Conservation (phyloP, 176 grass and related monocot genomes). For the Oryza australiensis region DNA sequence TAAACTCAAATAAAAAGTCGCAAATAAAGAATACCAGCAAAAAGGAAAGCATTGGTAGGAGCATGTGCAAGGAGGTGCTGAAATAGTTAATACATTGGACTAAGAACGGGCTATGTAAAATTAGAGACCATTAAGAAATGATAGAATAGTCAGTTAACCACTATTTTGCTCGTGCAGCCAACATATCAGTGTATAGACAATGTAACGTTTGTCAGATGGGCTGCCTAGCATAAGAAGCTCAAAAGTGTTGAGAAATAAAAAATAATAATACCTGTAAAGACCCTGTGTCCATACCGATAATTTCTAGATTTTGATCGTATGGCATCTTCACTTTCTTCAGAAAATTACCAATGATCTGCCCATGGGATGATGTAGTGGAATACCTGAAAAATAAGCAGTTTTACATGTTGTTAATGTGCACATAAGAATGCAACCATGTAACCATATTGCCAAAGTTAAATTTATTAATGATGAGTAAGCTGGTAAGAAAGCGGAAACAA, state of each 20-base stretch:
- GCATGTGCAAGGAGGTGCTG: too few relatives aligned
- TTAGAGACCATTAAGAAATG: background rate
- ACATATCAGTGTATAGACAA: background rate
- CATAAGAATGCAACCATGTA: background rate
- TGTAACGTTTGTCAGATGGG: background rate
- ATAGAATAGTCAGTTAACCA: background rate
- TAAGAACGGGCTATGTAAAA: background rate
- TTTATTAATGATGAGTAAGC: background rate
- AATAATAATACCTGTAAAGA: slow-evolving; percentile 65
- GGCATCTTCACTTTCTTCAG: slow-evolving; percentile 74
- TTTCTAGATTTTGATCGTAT: slow-evolving; percentile 54
- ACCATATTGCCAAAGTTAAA: background rate
- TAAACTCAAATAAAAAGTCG: background rate
- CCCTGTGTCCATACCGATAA: slow-evolving; percentile 69
- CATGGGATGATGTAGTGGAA: slow-evolving; percentile 51
- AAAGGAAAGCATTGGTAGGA: too few relatives aligned
- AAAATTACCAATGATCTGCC: slow-evolving; percentile 53
- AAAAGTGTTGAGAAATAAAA: background rate
- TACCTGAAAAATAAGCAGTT: slow-evolving; percentile 52
- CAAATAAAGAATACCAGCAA: too few relatives aligned
- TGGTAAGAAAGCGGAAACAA: slow-evolving; percentile 2
- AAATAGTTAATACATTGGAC: background rate
- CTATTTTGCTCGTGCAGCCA: background rate
- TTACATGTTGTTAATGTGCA: background rate
- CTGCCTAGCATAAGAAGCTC: background rate